A percentile compares a stretch with the other conserved stretches of the same genome.
Conservation (phyloP, 2,329 filamentous ascomycete species). For the Botrytis medusae region DNA sequence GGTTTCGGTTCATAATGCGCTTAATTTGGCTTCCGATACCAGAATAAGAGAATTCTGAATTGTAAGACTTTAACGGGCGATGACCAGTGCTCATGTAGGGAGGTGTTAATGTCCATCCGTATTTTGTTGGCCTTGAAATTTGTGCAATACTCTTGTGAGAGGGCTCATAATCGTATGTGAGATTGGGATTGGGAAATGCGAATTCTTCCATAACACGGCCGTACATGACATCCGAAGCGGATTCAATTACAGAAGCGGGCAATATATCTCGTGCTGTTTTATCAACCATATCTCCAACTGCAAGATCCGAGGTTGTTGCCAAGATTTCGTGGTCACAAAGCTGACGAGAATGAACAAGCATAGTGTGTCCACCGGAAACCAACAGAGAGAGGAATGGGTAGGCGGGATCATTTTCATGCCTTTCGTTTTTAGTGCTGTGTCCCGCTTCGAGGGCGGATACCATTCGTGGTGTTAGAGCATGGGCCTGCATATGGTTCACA, state of each 20-base stretch:
- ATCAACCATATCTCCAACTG: conserved; percentile 88
- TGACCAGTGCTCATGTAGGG: conserved; percentile 60
- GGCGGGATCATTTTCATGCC: conserved; percentile 43
- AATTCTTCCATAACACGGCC: conserved; percentile 76
- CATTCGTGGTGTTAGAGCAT: conserved; percentile 83
- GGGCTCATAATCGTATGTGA: conserved; percentile 48
- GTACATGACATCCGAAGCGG: conserved; percentile 69
- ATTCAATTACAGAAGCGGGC: conserved; percentile 57
- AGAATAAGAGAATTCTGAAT: conserved; percentile 67
- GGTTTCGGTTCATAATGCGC: conserved; percentile 49
- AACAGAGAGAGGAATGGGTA: conserved; percentile 90
- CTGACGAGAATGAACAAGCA: conserved; percentile 72
- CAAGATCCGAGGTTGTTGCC: conserved; percentile 72
- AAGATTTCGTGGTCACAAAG: conserved; percentile 71
- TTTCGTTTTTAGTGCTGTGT: background rate
- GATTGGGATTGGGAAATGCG: conserved; percentile 59
- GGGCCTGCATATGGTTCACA: conserved; percentile 97
- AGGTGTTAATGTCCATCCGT: conserved; percentile 67
- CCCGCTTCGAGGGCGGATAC: conserved; percentile 56
- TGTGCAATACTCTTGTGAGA: conserved; percentile 55
- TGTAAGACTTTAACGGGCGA: conserved; percentile 39
- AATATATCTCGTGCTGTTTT: conserved; percentile 79
- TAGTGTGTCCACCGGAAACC: conserved; percentile 88
- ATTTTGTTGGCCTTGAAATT: conserved; percentile 47
- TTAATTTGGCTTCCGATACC: conserved; percentile 67